These are phyloP conservation scores for Linaria vulgaris DNA, from an alignment of 257 asterid genomes.

Conservation along the genomic window DNA sequence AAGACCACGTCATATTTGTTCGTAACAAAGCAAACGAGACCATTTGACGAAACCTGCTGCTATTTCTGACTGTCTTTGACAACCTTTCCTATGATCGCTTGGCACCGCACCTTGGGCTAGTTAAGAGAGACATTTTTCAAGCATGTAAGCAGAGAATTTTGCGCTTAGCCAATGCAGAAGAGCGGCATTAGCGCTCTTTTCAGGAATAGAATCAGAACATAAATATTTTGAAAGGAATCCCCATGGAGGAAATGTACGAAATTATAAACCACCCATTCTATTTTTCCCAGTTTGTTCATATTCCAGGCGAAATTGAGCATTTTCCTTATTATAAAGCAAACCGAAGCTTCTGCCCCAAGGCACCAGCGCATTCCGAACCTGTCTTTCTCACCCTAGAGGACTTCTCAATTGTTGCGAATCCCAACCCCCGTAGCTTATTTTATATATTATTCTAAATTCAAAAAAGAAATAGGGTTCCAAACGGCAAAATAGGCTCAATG, in stretches of 20 bases:
- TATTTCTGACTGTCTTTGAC: too few species aligned
- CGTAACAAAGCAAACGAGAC: too few species aligned
- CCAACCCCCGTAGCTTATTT: conserved; percentile 9
- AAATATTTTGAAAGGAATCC: too few species aligned
- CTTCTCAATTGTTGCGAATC: conserved; percentile 6
- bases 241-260: too few species aligned
- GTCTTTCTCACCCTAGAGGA: background rate
- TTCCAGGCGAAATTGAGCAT: too few species aligned
- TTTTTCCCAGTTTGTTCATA: too few species aligned
- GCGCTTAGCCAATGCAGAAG: background rate
- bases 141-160: background rate
- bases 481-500: conserved; percentile 17
- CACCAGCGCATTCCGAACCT: conserved; percentile 1
- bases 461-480: conserved; percentile 24
- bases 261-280: too few species aligned
- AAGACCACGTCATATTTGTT: too few species aligned
- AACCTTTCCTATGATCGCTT: too few species aligned
- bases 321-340: too few species aligned
- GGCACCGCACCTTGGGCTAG: conserved; percentile 5
- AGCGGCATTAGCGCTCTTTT: background rate
- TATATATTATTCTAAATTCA: background rate
- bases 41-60: too few species aligned
- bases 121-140: background rate
- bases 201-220: background rate
- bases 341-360: too few species aligned